These are phyloP conservation scores for Penicillium rolfsii DNA, from an alignment of 2,329 filamentous ascomycete species.

Conservation along the genomic window DNA sequence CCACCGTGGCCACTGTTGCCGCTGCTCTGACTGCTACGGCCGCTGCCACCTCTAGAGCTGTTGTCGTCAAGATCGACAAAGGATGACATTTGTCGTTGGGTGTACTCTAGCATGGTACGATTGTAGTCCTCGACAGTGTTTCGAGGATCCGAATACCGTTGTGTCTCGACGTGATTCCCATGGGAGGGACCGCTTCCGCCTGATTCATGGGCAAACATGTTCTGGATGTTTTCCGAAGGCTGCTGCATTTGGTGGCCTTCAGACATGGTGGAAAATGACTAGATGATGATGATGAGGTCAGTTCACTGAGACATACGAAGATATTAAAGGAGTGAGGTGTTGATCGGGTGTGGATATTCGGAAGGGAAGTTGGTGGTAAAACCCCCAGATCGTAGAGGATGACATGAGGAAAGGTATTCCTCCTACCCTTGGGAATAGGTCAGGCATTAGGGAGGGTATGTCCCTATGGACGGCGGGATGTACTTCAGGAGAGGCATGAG, in stretches of 20 bases:
- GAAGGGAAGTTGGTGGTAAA: background rate
- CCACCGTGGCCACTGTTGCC: conserved; percentile 33
- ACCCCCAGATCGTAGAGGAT: background rate
- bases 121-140: conserved; percentile 44
- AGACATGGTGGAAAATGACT: conserved; percentile 23
- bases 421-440: background rate
- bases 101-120: conserved; percentile 45
- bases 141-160: conserved; percentile 29
- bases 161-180: conserved; percentile 21
- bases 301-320: background rate
- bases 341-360: background rate
- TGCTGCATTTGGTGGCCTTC: conserved; percentile 23
- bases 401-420: background rate
- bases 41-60: conserved; percentile 22
- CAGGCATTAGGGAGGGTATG: background rate
- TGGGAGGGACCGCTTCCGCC: conserved; percentile 23
- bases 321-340: background rate
- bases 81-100: conserved; percentile 41
- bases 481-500: background rate
- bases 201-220: conserved; percentile 27
- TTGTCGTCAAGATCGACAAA: conserved; percentile 35
- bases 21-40: conserved; percentile 37
- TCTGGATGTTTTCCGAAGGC: conserved; percentile 19
- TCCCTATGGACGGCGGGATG: background rate
- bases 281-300: background rate